A percentile compares a stretch with the other conserved stretches of the same genome.
Evolutionary conservation across 257 asterid genomes (phyloP).

Genomic region (Nicotiana attenuata): DNA sequence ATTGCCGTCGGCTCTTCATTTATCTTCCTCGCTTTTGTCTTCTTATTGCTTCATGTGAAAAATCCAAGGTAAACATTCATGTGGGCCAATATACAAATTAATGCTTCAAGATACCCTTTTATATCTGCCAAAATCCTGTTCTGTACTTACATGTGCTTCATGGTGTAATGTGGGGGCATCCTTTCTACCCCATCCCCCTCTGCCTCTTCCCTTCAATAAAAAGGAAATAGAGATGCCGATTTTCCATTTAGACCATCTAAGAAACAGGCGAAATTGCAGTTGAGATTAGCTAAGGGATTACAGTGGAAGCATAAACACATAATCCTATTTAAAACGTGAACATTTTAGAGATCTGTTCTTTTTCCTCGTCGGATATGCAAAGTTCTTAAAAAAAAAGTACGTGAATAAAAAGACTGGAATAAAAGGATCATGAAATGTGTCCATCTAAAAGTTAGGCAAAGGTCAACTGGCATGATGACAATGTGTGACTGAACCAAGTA

Average conservation of each 20-base stretch:
- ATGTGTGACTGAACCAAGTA: no score
- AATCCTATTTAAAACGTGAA: neutral
- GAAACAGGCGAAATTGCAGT: neutral
- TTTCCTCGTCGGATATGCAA: no score
- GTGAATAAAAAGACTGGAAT: no score
- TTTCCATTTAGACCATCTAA: neutral
- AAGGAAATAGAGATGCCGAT: neutral
- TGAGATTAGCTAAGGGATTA: neutral
- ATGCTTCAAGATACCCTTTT: neutral
- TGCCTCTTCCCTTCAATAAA: neutral
- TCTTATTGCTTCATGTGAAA: constrained; percentile 51
- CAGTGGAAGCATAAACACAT: neutral
- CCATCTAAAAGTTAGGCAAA: no score
- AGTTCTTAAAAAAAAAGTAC: no score
- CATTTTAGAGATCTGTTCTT: neutral
- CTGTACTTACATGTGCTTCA: constrained; percentile 1
- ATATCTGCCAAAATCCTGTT: constrained; percentile 11
- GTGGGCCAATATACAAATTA: neutral
- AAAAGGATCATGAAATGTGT: no score
- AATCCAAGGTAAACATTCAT: constrained; percentile 47
- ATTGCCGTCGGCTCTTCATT: constrained; percentile 41
- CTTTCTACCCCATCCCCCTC: neutral
- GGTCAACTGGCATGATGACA: no score
- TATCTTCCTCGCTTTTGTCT: constrained; percentile 44
- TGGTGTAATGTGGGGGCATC: neutral